phyloP scores from a whole-genome alignment of 78 protist species.

The Cavenderia fasciculata region DNA sequence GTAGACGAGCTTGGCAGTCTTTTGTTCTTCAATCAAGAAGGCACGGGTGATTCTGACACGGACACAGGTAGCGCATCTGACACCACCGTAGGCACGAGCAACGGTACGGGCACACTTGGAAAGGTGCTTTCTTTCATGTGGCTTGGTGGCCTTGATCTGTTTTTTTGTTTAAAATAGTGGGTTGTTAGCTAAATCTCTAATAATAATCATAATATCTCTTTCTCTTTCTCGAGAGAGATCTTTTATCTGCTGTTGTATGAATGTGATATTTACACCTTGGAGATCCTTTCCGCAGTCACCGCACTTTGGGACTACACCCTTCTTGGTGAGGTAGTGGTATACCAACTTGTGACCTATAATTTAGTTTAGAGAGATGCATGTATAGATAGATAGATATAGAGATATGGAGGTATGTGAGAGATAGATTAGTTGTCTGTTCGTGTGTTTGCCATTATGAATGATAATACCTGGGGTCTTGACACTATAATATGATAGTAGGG shows the following conservation, averaged over 20 bases:
- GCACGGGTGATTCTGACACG: slow-evolving; percentile 96
- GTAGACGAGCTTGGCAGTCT: slow-evolving; percentile 95
- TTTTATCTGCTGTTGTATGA: neutral
- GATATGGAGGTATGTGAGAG: slow-evolving; percentile 78
- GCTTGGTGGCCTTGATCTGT: slow-evolving; percentile 84
- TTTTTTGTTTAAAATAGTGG: neutral
- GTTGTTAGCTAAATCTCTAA: no score
- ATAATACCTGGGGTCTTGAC: slow-evolving; percentile 62
- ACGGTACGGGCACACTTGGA: slow-evolving; percentile 90
- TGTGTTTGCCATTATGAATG: neutral
- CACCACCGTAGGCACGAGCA: slow-evolving; percentile 96
- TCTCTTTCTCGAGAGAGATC: no score
- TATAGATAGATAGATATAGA: no score
- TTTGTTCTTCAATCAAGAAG: slow-evolving; percentile 98
- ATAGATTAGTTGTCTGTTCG: neutral
- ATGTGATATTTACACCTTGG: slow-evolving; percentile 77
- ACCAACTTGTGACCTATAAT: slow-evolving; percentile 88
- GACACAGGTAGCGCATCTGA: slow-evolving; percentile 91
- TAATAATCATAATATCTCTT: neutral
- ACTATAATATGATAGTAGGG: neutral
- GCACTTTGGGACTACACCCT: slow-evolving; percentile 85
- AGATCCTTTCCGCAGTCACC: slow-evolving; percentile 91
- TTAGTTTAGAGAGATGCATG: no score
- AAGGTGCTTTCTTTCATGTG: slow-evolving; percentile 61
- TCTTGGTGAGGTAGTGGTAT: slow-evolving; percentile 90